Evolutionary conservation across 164 flowering plant genomes (phyloP), one percentile per base, ranked within the genome.

Genomic region (Magnolia sinica): DNA sequence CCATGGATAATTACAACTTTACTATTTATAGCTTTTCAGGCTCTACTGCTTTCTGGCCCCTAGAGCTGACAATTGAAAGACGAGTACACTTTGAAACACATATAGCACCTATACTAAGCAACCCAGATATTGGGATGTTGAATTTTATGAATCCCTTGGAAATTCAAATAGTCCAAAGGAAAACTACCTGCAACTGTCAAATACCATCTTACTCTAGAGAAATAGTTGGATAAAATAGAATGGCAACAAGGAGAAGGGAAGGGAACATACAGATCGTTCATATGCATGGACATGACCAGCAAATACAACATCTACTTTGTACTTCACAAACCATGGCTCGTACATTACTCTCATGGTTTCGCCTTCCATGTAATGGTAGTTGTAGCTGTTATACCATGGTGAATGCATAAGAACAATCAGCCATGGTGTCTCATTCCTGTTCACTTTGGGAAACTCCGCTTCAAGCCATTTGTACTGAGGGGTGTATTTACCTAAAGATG

Each of bases 251-350:
- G 2, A 58, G 55, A 77, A 51, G n/a, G 31, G 51, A 58, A 45
- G 22, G 50, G 8, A 50, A 76, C 86, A 74, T 82, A 87, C 91
- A 11, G 90, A 83, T 67, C 92, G 76, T 78, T 89, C 92, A 45
- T 89, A 87, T 9, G 87, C 84, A 75, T 89, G 92, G 45, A 89
- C 92, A 80, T 89, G 92, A 50, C 90, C 92, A 45, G 90, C 81
- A 69, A 89, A 81, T 37, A 89, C 90, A 22, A 87, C 24, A 71
- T 89, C 92, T 13, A 89, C 92, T 81, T 89, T 89, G 87, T 86
- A 22, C 55, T 86, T 24, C 27, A 89, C 90, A 13, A 89, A 86
- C 90, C 89, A 89, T 3, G 85, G 59, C 61, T 89, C 91, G 29
- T 74, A 89, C 88, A 80, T 83, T 1, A 87, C 91, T 77, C 91